Conservation (phyloP, 139 green algal genomes). For the Yamagishiella unicocca region DNA sequence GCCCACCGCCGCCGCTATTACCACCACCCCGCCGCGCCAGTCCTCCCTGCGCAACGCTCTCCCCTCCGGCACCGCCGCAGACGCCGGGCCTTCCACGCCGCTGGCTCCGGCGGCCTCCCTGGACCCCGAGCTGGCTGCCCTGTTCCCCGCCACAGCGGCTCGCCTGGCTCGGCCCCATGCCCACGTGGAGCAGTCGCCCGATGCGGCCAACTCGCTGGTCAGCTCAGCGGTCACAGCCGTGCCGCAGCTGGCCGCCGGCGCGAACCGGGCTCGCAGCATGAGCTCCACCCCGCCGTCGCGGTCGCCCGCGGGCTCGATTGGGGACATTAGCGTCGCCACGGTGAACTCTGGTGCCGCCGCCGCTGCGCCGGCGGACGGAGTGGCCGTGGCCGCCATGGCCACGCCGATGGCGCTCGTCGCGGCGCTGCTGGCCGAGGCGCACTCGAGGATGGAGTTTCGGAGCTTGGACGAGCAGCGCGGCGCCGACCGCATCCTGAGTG, state of each 20-base stretch:
- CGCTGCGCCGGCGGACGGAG: background rate
- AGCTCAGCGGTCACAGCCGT: background rate
- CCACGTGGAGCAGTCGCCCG: constrained; percentile 12
- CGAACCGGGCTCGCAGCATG: background rate
- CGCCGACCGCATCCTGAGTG: constrained; percentile 32
- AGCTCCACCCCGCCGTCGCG: background rate
- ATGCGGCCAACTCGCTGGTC: background rate
- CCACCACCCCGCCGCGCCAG: background rate
- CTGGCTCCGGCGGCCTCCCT: background rate
- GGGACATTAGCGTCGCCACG: background rate
- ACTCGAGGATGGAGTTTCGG: constrained; percentile 30
- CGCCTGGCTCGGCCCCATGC: constrained; percentile 9
- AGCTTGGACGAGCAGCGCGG: constrained; percentile 37
- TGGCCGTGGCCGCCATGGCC: background rate
- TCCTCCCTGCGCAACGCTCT: background rate
- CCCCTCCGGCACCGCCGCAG: background rate
- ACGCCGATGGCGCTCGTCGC: constrained; percentile 11
- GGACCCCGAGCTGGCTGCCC: constrained; percentile 27
- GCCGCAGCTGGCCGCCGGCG: constrained; percentile 3
- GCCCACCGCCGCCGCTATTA: background rate
- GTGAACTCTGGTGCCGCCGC: too few species aligned
- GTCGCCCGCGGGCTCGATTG: background rate
- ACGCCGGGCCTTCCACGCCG: background rate
- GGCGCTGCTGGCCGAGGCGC: constrained; percentile 16
- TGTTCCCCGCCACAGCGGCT: constrained; percentile 41